These are phyloP conservation scores for Powellomyces hirtus DNA, from an alignment of 192 early-diverging fungal species.

Conservation along the genomic window DNA sequence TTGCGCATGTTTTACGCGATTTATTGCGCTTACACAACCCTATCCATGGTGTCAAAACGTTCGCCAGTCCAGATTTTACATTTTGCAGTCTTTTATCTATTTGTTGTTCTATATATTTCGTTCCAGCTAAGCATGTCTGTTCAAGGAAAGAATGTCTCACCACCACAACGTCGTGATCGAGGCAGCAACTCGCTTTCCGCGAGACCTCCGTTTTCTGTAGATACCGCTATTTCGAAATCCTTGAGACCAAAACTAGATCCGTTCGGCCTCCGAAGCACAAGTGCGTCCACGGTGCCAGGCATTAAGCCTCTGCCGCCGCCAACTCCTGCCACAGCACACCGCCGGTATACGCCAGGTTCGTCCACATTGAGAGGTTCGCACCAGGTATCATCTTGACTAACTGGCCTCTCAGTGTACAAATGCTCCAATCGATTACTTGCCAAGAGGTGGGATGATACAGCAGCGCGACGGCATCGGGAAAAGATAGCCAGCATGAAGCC, in stretches of 20 bases:
- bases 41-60: too few relatives aligned
- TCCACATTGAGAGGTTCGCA: not conserved
- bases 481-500: conserved; percentile 50
- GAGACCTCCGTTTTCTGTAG: not conserved
- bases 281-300: too few relatives aligned
- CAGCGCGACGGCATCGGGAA: conserved; percentile 35
- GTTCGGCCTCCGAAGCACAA: too few relatives aligned
- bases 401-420: conserved; percentile 34
- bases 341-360: conserved; percentile 16
- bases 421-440: conserved; percentile 46
- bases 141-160: too few relatives aligned
- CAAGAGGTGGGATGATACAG: conserved; percentile 51
- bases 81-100: too few relatives aligned
- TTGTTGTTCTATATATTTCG: too few relatives aligned
- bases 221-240: not conserved
- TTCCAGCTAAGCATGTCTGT: too few relatives aligned
- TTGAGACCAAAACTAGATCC: too few relatives aligned
- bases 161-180: too few relatives aligned
- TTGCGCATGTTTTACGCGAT: too few relatives aligned
- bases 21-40: too few relatives aligned
- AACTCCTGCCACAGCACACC: conserved; percentile 37
- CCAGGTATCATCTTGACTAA: not conserved
- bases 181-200: not conserved
- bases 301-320: conserved; percentile 32
- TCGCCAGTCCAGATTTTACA: too few relatives aligned